phyloP scores from a whole-genome alignment of 2,329 filamentous ascomycete species.

The Davidsoniella eucalypti region DNA sequence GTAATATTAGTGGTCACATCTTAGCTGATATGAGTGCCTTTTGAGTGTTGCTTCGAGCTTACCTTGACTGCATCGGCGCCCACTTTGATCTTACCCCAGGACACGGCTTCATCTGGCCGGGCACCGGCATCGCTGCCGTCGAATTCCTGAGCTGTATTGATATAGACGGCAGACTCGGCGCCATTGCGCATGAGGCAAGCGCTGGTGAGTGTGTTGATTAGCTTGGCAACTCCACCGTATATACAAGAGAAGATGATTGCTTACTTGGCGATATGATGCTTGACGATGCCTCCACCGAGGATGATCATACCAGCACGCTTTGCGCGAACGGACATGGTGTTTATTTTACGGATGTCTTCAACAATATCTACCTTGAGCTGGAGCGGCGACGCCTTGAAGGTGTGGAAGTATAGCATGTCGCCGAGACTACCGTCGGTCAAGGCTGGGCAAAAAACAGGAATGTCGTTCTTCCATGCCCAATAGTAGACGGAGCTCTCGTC shows the following conservation, averaged over 20 bases:
- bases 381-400: conserved; percentile 70
- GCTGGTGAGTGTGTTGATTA: conserved; percentile 11
- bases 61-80: conserved; percentile 84
- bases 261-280: conserved; percentile 88
- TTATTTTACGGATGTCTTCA: conserved; percentile 82
- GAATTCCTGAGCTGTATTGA: conserved; percentile 95
- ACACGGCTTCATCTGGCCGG: conserved; percentile 87
- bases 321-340: conserved; percentile 76
- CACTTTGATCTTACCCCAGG: conserved; percentile 95
- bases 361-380: conserved; percentile 82
- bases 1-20: background rate
- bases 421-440: conserved; percentile 88
- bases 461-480: conserved; percentile 94
- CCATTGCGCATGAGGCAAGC: conserved; percentile 96
- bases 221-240: background rate
- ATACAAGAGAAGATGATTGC: background rate
- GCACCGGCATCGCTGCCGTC: conserved; percentile 94
- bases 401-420: conserved; percentile 98
- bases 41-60: conserved; percentile 15
- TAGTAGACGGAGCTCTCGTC: conserved; percentile 85
- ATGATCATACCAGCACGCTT: conserved; percentile 90
- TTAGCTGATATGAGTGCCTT: background rate
- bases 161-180: conserved; percentile 89
- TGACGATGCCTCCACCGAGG: conserved; percentile 83
- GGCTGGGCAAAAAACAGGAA: conserved; percentile 92